A percentile compares a stretch with the other conserved stretches of the same genome.
phyloP scores from a whole-genome alignment of 2,329 filamentous ascomycete species.

The Sporothrix euskadiensis region DNA sequence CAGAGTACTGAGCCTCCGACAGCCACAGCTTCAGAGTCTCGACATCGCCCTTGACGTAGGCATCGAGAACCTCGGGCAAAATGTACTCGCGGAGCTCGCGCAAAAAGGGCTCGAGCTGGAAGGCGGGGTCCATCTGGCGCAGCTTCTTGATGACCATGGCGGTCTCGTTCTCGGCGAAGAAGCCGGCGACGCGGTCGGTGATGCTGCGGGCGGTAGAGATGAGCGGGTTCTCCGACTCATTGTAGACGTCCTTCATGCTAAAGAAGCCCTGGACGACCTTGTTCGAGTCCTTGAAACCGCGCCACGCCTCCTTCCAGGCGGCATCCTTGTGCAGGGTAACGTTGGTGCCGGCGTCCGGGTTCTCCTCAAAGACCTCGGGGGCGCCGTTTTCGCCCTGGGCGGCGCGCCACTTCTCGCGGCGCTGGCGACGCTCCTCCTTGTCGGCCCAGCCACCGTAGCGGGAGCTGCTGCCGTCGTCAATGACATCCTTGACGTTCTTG shows the following conservation, averaged over 20 bases:
- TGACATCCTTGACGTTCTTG: slow-evolving; percentile 91
- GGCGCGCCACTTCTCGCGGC: slow-evolving; percentile 72
- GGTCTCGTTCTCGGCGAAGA: slow-evolving; percentile 98
- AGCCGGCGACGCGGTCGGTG: slow-evolving; percentile 87
- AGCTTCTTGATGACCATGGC: slow-evolving; percentile 98
- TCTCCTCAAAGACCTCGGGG: slow-evolving; percentile 69
- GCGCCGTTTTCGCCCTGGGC: slow-evolving; percentile 54
- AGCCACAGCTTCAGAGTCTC: slow-evolving; percentile 93
- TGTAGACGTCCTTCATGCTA: slow-evolving; percentile 80
- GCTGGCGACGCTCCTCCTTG: slow-evolving; percentile 86
- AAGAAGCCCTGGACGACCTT: slow-evolving; percentile 87
- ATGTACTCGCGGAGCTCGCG: slow-evolving; percentile 98
- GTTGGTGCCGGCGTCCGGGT: slow-evolving; percentile 89
- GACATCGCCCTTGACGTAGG: slow-evolving; percentile 94
- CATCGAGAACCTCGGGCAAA: slow-evolving; percentile 92
- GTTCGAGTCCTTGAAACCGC: slow-evolving; percentile 87
- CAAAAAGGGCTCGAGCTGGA: slow-evolving; percentile 93
- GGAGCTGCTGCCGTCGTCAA: slow-evolving; percentile 95
- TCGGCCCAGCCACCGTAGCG: slow-evolving; percentile 96
- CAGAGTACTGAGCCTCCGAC: slow-evolving; percentile 91
- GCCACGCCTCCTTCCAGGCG: slow-evolving; percentile 98
- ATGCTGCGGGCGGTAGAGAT: slow-evolving; percentile 92
- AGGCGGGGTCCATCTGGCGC: slow-evolving; percentile 89
- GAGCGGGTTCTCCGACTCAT: slow-evolving; percentile 95
- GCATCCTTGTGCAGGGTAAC: slow-evolving; percentile 95